These are phyloP conservation scores for California macrophylla DNA, from an alignment of 441 rosid species.

Conservation along the genomic window DNA sequence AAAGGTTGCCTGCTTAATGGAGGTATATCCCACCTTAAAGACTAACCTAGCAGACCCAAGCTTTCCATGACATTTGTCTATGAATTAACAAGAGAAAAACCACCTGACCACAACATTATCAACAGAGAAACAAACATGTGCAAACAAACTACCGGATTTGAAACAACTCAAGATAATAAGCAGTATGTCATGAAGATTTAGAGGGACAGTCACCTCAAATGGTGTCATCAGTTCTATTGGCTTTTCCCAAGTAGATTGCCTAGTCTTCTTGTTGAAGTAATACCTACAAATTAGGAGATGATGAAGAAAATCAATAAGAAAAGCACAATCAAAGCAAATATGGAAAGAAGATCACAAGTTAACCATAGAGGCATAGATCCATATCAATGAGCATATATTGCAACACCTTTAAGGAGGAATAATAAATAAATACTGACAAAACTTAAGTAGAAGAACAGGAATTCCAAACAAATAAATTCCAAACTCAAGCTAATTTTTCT, in stretches of 20 bases:
- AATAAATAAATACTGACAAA: not conserved
- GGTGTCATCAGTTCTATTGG: conserved; percentile 25
- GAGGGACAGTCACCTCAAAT: conserved; percentile 20
- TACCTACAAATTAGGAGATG: conserved; percentile 22
- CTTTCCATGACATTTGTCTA: conserved; percentile 11
- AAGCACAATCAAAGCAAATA: conserved; percentile 1
- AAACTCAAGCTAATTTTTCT: not conserved
- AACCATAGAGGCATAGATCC: not conserved
- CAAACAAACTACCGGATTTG: conserved; percentile 8
- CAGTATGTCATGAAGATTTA: conserved; percentile 13
- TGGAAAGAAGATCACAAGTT: not conserved
- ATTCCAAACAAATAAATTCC: not conserved
- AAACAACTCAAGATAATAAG: conserved; percentile 6
- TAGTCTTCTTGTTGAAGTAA: conserved; percentile 27
- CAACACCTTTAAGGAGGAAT: not conserved
- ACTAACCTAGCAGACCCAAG: conserved; percentile 9
- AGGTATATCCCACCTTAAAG: conserved; percentile 15
- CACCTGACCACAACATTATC: conserved; percentile 1
- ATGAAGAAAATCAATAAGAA: not conserved
- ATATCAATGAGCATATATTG: not conserved
- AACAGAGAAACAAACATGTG: not conserved
- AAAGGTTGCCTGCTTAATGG: conserved; percentile 8
- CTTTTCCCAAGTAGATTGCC: conserved; percentile 24
- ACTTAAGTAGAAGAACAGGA: not conserved
- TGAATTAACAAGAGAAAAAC: conserved; percentile 10